Evolutionary conservation across 805 yeast genomes (phyloP).

Genomic region (Candida awuae): DNA sequence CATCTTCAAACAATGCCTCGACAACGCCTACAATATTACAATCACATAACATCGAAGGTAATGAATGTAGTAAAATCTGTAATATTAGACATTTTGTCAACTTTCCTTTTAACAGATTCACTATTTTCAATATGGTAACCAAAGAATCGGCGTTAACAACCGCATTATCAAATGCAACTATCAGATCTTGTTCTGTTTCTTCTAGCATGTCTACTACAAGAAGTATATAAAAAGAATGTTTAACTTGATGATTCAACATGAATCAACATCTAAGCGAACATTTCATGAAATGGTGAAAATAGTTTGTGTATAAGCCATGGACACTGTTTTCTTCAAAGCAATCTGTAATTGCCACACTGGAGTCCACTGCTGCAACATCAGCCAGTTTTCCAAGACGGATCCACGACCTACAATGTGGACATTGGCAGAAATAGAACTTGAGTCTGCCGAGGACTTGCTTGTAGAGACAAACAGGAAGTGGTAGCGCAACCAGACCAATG

Average conservation of each 20-base stretch:
- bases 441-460: slow-evolving; percentile 12
- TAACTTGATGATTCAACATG: too few relatives aligned
- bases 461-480: slow-evolving; percentile 17
- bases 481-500: slow-evolving; percentile 9
- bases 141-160: not conserved
- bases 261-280: slow-evolving; percentile 10
- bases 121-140: not conserved
- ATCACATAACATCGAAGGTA: not conserved
- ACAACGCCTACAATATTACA: not conserved
- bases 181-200: too few relatives aligned
- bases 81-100: not conserved
- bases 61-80: not conserved
- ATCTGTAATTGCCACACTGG: too few relatives aligned
- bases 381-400: slow-evolving; percentile 15
- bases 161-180: too few relatives aligned
- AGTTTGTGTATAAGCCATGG: slow-evolving; percentile 19
- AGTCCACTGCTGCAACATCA: slow-evolving; percentile 4
- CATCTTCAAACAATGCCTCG: not conserved
- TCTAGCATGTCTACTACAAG: too few relatives aligned
- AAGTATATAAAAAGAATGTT: too few relatives aligned
- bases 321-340: slow-evolving; percentile 3
- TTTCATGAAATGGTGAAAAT: slow-evolving; percentile 18
- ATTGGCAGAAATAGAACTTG: slow-evolving; percentile 18
- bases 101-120: not conserved
- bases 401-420: slow-evolving; percentile 21